Conservation (phyloP, 257 asterid genomes). For the Craterostigma plantagineum region DNA sequence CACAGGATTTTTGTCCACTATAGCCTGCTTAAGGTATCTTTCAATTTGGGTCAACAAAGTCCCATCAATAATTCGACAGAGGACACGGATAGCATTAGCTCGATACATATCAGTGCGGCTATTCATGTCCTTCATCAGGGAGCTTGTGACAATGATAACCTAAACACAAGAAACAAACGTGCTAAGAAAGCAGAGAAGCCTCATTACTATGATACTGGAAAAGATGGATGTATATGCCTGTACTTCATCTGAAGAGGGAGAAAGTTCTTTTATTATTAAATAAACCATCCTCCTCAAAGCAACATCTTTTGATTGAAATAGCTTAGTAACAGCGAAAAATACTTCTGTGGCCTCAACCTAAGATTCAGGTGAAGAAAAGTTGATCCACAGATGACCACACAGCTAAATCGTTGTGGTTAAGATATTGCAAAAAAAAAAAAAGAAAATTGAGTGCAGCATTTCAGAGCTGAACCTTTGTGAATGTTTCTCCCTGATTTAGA, state of each 20-base stretch:
- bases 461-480: constrained; percentile 41
- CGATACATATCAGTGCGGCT: constrained; percentile 87
- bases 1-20: constrained; percentile 77
- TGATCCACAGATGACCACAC: neutral
- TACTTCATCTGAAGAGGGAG: constrained; percentile 84
- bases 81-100: constrained; percentile 83
- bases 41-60: constrained; percentile 75
- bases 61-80: constrained; percentile 73
- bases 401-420: no score
- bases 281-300: constrained; percentile 87
- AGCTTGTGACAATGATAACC: constrained; percentile 93
- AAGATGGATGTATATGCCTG: neutral
- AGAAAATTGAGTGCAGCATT: no score
- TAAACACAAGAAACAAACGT: constrained; percentile 12
- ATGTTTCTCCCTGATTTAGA: constrained; percentile 89
- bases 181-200: constrained; percentile 2
- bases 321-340: constrained; percentile 72
- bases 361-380: neutral
- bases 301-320: constrained; percentile 65
- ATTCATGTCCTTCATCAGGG: constrained; percentile 88
- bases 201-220: neutral
- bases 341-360: constrained; percentile 76
- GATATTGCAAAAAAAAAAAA: no score
- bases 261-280: constrained; percentile 71
- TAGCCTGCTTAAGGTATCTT: constrained; percentile 82